A percentile compares a stretch with the other conserved stretches of the same genome.
phyloP scores from a whole-genome alignment of 2,329 filamentous ascomycete genomes.

The Zymoseptoria brevis region DNA sequence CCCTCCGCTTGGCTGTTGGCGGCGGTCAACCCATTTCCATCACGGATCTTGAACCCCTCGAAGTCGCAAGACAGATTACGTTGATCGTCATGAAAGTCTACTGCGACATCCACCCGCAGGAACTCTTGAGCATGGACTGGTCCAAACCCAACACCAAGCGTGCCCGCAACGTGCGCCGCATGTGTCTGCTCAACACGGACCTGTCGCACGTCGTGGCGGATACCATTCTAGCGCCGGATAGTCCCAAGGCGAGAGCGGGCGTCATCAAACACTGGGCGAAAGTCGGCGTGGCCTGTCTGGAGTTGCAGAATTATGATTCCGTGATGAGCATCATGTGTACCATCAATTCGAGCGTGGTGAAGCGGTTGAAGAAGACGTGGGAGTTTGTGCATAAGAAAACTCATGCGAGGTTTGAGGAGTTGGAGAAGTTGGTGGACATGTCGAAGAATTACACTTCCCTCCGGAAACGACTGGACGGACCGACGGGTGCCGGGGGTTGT shows the following conservation, averaged over 20 bases:
- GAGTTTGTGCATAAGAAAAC: constrained; percentile 78
- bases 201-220: constrained; percentile 88
- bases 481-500: constrained; percentile 63
- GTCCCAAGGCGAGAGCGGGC: constrained; percentile 81
- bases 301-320: constrained; percentile 91
- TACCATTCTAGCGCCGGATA: constrained; percentile 78
- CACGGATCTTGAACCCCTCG: constrained; percentile 82
- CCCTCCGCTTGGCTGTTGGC: constrained; percentile 65
- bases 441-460: constrained; percentile 86
- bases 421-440: constrained; percentile 81
- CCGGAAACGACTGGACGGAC: constrained; percentile 69
- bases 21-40: constrained; percentile 65
- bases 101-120: constrained; percentile 83
- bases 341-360: constrained; percentile 83
- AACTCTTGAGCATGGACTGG: constrained; percentile 87
- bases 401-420: constrained; percentile 65
- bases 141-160: constrained; percentile 75
- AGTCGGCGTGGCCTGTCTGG: constrained; percentile 75
- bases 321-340: constrained; percentile 96
- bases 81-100: constrained; percentile 87
- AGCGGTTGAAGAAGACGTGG: constrained; percentile 84
- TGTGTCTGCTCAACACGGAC: constrained; percentile 88
- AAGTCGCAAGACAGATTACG: constrained; percentile 86
- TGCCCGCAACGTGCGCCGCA: constrained; percentile 83
- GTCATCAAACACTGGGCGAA: constrained; percentile 99